Percentiles rank a stretch among this genome's conserved stretches.
Evolutionary conservation across 73 alveolate genomes (phyloP).

Genomic region (Tetrahymena borealis): DNA sequence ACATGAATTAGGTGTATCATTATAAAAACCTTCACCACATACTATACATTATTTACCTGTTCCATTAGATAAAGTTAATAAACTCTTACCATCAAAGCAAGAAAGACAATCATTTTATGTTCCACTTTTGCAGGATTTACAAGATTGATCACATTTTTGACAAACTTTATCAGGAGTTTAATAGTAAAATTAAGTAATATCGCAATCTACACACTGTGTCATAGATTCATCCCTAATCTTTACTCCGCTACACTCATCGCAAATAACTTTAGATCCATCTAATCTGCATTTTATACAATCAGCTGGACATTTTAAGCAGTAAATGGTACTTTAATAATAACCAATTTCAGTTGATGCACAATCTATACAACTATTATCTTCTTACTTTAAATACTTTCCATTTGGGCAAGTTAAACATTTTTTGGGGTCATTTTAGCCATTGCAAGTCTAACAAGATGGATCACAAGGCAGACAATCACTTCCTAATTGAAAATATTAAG

Average conservation of each 20-base stretch:
- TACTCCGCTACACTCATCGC: neutral
- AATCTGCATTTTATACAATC: neutral
- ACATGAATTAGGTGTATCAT: neutral
- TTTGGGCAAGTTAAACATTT: neutral
- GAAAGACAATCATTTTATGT: neutral
- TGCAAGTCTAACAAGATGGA: neutral
- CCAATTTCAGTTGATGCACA: neutral
- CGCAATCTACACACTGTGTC: neutral
- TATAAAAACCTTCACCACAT: neutral
- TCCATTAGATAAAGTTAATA: neutral
- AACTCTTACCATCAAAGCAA: neutral
- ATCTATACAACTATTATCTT: neutral
- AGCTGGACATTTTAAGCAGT: neutral
- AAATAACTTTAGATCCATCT: neutral
- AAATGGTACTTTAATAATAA: neutral
- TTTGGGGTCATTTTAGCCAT: neutral
- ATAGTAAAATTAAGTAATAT: neutral
- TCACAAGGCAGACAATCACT: neutral
- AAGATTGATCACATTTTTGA: neutral
- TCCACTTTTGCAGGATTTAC: neutral
- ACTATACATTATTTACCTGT: neutral
- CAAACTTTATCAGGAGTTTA: neutral
- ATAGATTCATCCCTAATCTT: neutral
- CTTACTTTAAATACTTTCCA: neutral
- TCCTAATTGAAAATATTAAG: neutral